These are phyloP conservation scores for Trichothecium roseum DNA, from an alignment of 2,329 filamentous ascomycete genomes.

Conservation along the genomic window DNA sequence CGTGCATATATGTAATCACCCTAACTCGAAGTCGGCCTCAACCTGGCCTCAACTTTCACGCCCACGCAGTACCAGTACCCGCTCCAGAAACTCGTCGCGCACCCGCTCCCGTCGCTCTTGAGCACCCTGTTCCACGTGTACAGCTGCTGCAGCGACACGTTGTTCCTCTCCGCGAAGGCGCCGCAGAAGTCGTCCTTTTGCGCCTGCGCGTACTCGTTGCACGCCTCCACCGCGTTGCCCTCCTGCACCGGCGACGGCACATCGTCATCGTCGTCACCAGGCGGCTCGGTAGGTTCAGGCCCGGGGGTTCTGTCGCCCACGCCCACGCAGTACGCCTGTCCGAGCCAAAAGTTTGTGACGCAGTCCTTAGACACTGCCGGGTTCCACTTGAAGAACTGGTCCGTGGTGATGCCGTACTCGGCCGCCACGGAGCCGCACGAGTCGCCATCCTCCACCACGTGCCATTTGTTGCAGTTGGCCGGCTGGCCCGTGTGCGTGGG, in stretches of 20 bases:
- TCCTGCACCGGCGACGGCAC: conserved; percentile 1
- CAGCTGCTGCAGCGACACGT: conserved; percentile 7
- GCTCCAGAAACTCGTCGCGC: conserved; percentile 6
- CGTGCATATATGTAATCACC: too few relatives aligned
- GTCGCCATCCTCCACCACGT: conserved; percentile 9
- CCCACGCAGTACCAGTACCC: conserved; percentile 9
- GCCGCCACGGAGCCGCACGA: conserved; percentile 8
- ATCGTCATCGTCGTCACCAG: too few relatives aligned
- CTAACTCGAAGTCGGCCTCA: too few relatives aligned
- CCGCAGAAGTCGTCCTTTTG: conserved; percentile 4
- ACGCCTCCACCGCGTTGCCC: not conserved
- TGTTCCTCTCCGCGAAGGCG: conserved; percentile 4
- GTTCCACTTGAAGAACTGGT: conserved; percentile 16
- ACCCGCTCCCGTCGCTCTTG: too few relatives aligned
- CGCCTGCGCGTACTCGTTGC: conserved; percentile 3
- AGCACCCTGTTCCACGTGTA: conserved; percentile 9
- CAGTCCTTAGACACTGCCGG: conserved; percentile 16
- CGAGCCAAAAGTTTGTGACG: conserved; percentile 12
- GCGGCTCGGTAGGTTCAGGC: too few relatives aligned
- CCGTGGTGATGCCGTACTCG: conserved; percentile 12
- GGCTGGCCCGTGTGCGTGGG: not conserved
- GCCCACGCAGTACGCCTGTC: conserved; percentile 16
- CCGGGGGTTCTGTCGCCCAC: conserved; percentile 6
- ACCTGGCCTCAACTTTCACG: too few relatives aligned
- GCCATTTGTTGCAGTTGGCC: conserved; percentile 9